Percentiles rank a stretch among this genome's conserved stretches.
Conservation (phyloP, 2,329 filamentous ascomycete genomes). For the Fusarium pseudonygamai region DNA sequence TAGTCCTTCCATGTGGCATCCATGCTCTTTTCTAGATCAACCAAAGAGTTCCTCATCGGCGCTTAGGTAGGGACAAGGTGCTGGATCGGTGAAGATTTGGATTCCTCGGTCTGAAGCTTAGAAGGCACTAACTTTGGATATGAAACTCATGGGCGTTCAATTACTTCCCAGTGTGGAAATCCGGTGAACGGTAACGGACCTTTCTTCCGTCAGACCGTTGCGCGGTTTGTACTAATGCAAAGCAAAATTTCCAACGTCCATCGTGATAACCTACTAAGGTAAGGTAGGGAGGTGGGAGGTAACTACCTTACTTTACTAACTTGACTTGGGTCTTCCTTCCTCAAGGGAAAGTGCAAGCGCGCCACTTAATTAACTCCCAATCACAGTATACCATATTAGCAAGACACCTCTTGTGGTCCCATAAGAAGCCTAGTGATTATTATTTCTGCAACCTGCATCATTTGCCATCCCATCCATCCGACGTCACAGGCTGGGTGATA, state of each 20-base stretch:
- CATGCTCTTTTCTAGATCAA: constrained; percentile 26
- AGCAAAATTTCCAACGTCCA: constrained; percentile 1
- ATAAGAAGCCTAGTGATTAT: constrained; percentile 17
- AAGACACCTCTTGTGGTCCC: constrained; percentile 4
- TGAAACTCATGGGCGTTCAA: background rate
- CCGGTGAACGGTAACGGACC: background rate
- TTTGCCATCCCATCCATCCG: constrained; percentile 13
- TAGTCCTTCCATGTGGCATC: constrained; percentile 28
- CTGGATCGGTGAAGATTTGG: constrained; percentile 2
- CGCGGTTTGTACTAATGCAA: background rate
- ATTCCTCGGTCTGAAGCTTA: background rate
- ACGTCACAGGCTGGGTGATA: constrained; percentile 15
- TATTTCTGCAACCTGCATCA: constrained; percentile 16
- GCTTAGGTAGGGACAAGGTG: constrained; percentile 5
- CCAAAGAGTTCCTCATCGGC: background rate
- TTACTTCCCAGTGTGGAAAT: background rate
- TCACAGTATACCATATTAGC: constrained; percentile 4
- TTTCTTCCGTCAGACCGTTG: constrained; percentile 3
- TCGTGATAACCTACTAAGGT: background rate
- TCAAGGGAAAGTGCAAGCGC: constrained; percentile 10
- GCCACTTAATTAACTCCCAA: constrained; percentile 21
- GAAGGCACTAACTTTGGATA: background rate
- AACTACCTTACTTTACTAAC: background rate
- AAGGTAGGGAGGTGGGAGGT: background rate
- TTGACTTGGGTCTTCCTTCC: background rate